phyloP scores from a whole-genome alignment of 1,284 basidiomycete genomes.

The Mrakiaceae sp. region DNA sequence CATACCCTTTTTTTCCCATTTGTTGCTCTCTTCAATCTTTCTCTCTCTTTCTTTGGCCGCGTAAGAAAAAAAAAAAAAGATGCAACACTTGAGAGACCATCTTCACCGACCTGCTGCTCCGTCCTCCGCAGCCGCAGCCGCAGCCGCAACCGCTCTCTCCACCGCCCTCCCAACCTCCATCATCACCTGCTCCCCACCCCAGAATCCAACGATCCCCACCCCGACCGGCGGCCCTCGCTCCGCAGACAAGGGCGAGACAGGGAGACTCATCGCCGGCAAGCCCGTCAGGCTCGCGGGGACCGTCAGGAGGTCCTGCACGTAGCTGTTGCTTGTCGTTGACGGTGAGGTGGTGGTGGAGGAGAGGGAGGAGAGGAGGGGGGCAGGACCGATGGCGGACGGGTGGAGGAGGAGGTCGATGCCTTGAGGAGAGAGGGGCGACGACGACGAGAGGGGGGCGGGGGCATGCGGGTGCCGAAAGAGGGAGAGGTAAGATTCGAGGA shows the following conservation, averaged over 20 bases:
- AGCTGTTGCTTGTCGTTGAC: constrained; percentile 40
- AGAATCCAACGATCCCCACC: constrained; percentile 73
- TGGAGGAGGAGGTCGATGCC: constrained; percentile 72
- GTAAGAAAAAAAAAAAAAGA: too few species aligned
- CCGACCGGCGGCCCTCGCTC: constrained; percentile 74
- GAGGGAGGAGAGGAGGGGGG: constrained; percentile 44
- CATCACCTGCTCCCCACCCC: constrained; percentile 47
- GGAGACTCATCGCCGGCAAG: constrained; percentile 68
- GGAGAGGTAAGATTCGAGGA: constrained; percentile 62
- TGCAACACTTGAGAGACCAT: too few species aligned
- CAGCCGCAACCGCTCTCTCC: neutral
- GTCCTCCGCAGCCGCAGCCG: constrained; percentile 14
- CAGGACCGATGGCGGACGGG: constrained; percentile 68
- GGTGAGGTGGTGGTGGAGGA: neutral
- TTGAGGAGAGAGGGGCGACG: constrained; percentile 16
- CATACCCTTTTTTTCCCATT: too few species aligned
- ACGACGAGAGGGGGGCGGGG: constrained; percentile 21
- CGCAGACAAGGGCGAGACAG: constrained; percentile 37
- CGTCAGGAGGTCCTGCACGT: constrained; percentile 85
- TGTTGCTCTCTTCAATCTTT: too few species aligned
- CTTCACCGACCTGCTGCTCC: too few species aligned
- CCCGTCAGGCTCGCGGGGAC: constrained; percentile 86
- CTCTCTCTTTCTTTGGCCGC: too few species aligned
- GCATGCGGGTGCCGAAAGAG: constrained; percentile 46
- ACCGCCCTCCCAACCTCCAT: constrained; percentile 28